Percentiles rank a stretch among this genome's conserved stretches.
phyloP scores from a whole-genome alignment of 495 filamentous ascomycete genomes.

The Cercophora sp. region DNA sequence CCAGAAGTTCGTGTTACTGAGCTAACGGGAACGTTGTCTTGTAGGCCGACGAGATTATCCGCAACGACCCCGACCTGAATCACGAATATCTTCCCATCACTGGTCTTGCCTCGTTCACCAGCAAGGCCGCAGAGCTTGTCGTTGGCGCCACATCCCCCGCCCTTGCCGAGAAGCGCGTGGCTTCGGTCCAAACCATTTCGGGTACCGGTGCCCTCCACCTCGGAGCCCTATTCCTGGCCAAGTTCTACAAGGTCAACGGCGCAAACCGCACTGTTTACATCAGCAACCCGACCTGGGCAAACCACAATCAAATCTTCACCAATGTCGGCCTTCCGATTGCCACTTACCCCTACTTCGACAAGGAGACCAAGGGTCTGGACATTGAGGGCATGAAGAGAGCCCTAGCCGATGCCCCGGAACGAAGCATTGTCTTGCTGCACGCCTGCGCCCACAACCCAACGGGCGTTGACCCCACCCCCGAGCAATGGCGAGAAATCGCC shows the following conservation, averaged over 20 bases:
- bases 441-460: constrained; percentile 98
- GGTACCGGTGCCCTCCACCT: constrained; percentile 89
- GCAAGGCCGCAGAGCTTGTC: constrained; percentile 84
- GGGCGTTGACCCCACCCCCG: constrained; percentile 88
- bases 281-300: constrained; percentile 94
- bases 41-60: constrained; percentile 85
- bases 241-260: constrained; percentile 66
- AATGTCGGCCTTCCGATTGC: constrained; percentile 79
- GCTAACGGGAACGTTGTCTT: background rate
- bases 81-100: constrained; percentile 99
- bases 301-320: constrained; percentile 97
- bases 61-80: constrained; percentile 83
- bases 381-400: constrained; percentile 78
- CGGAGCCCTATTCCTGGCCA: constrained; percentile 79
- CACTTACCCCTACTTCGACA: constrained; percentile 89
- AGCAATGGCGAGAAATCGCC: constrained; percentile 92
- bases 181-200: constrained; percentile 76
- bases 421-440: constrained; percentile 86
- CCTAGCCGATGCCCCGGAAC: constrained; percentile 63
- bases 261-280: constrained; percentile 73
- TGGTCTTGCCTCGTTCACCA: constrained; percentile 77
- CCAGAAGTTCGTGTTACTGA: too few species aligned
- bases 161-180: constrained; percentile 75
- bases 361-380: constrained; percentile 82
- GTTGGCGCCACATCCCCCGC: constrained; percentile 77